A percentile compares a stretch with the other conserved stretches of the same genome.
Conservation (phyloP, 805 yeast species). For the Wickerhamomyces bovis region DNA sequence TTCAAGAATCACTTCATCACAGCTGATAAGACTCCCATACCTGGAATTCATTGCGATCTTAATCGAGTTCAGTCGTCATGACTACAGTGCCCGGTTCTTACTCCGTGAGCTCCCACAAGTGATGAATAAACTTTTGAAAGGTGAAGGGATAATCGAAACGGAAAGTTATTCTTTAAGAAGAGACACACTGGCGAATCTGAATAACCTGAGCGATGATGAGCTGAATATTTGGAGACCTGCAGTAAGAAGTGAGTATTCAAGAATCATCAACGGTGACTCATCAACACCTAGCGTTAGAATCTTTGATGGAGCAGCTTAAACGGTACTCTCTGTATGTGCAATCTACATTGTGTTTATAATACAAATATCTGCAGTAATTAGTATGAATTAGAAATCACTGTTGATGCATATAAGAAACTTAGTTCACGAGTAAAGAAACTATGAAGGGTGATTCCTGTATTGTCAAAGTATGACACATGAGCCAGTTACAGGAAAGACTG, state of each 20-base stretch:
- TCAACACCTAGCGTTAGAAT: conserved; percentile 10
- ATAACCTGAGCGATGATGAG: conserved; percentile 7
- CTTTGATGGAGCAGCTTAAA: conserved; percentile 6
- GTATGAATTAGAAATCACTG: too few relatives aligned
- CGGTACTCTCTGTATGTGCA: background rate
- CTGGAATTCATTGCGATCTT: conserved; percentile 17
- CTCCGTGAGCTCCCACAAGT: conserved; percentile 16
- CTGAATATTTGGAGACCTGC: conserved; percentile 17
- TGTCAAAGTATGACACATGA: too few relatives aligned
- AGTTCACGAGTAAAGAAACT: too few relatives aligned
- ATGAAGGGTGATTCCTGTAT: too few relatives aligned
- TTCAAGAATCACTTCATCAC: conserved; percentile 6
- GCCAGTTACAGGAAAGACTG: too few relatives aligned
- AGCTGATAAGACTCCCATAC: conserved; percentile 15
- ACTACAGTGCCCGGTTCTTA: conserved; percentile 11
- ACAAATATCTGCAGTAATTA: too few relatives aligned
- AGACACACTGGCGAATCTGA: conserved; percentile 14
- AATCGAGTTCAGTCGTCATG: conserved; percentile 4
- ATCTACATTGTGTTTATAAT: too few relatives aligned
- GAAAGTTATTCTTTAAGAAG: conserved; percentile 17
- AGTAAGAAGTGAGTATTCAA: conserved; percentile 10
- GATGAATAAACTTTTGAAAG: conserved; percentile 19
- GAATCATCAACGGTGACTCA: conserved; percentile 8
- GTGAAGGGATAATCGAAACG: conserved; percentile 14
- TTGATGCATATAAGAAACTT: too few relatives aligned